These are phyloP conservation scores for Avena eriantha DNA, from an alignment of 176 grass and related monocot species.

Conservation along the genomic window DNA sequence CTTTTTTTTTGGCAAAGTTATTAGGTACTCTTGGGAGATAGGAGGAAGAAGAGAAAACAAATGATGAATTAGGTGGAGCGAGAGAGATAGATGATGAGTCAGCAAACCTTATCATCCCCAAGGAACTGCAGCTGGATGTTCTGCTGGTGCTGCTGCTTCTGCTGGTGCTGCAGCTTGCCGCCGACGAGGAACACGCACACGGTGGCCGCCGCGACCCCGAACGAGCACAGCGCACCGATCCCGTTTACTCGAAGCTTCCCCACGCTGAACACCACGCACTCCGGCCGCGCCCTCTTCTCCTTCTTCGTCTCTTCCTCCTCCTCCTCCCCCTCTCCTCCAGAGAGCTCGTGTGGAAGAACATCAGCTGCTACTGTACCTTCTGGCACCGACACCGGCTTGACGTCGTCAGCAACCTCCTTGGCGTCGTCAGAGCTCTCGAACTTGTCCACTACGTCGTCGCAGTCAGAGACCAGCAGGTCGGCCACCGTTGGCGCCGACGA, in stretches of 20 bases:
- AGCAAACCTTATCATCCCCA: slow-evolving; percentile 66
- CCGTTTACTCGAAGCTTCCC: slow-evolving; percentile 73
- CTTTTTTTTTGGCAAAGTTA: too few species aligned
- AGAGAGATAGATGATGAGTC: neutral
- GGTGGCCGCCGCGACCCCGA: slow-evolving; percentile 72
- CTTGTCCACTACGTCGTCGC: slow-evolving; percentile 16
- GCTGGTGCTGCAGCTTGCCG: slow-evolving; percentile 51
- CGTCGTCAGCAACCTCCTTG: slow-evolving; percentile 1
- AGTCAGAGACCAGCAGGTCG: slow-evolving; percentile 3
- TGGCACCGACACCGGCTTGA: neutral
- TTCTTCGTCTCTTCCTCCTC: slow-evolving; percentile 22
- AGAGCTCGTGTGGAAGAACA: neutral
- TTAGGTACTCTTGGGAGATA: neutral
- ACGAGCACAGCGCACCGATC: slow-evolving; percentile 80
- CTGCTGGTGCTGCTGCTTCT: slow-evolving; percentile 54
- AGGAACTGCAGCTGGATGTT: slow-evolving; percentile 89
- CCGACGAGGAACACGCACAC: slow-evolving; percentile 68
- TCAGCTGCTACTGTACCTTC: neutral
- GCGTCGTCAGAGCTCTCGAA: slow-evolving; percentile 17
- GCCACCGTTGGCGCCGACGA: neutral
- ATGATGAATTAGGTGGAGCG: neutral
- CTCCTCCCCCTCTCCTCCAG: neutral
- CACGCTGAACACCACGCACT: slow-evolving; percentile 55
- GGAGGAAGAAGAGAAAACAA: neutral
- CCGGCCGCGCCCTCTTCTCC: neutral